Percentiles rank a stretch among this genome's conserved stretches.
Conservation (phyloP, 306 rosid species). For the Spatholobus suberectus region DNA sequence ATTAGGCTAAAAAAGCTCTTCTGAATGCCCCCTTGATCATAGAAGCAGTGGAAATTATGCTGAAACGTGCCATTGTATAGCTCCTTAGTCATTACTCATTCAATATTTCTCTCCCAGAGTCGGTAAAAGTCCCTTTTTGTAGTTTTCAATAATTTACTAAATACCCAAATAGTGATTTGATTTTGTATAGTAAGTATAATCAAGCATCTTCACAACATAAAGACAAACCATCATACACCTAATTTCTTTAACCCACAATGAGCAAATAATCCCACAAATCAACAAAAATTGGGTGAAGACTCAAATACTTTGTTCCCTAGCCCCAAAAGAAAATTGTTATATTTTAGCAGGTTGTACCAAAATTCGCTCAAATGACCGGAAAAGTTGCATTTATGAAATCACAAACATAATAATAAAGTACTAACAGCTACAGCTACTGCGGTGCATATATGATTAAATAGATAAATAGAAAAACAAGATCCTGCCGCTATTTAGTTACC, state of each 20-base stretch:
- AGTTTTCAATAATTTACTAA: neutral
- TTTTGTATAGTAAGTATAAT: neutral
- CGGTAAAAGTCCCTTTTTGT: neutral
- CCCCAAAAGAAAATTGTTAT: neutral
- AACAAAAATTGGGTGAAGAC: neutral
- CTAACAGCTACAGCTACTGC: neutral
- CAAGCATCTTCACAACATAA: neutral
- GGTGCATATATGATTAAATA: neutral
- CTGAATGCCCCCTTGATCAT: neutral
- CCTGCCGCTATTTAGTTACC: conserved; percentile 49
- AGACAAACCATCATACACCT: neutral
- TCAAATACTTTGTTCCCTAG: neutral
- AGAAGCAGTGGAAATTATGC: neutral
- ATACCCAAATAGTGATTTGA: neutral
- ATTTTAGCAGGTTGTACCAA: neutral
- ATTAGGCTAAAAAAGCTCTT: neutral
- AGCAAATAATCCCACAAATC: neutral
- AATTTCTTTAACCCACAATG: neutral
- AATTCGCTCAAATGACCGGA: neutral
- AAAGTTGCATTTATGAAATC: neutral
- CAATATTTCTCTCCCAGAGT: neutral
- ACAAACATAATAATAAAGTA: neutral
- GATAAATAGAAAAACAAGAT: neutral
- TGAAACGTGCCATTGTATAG: neutral
- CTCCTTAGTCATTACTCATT: neutral